A percentile compares a stretch with the other conserved stretches of the same genome.
Conservation (phyloP, 2,329 filamentous ascomycete genomes). For the Botryotinia narcissicola region DNA sequence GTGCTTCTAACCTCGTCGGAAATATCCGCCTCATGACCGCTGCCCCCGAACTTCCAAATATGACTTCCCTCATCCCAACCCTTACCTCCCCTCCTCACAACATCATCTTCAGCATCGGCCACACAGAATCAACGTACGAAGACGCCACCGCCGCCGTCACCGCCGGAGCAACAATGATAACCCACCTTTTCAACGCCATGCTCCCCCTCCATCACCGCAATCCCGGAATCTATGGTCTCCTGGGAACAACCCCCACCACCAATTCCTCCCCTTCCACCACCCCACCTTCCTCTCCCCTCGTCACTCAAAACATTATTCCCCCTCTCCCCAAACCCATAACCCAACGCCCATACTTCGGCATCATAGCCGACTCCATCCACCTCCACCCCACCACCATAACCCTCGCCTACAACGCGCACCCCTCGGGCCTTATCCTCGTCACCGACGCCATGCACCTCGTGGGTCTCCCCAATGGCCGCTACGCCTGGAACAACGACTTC, state of each 20-base stretch:
- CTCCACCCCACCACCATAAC: conserved; percentile 84
- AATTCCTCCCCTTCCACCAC: conserved; percentile 15
- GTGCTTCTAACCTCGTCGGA: conserved; percentile 60
- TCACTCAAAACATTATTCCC: conserved; percentile 36
- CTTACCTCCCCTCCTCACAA: conserved; percentile 53
- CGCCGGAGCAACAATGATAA: conserved; percentile 84
- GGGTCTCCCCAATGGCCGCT: conserved; percentile 78
- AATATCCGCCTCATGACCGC: conserved; percentile 78
- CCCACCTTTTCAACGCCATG: conserved; percentile 94
- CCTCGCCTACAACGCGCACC: conserved; percentile 84
- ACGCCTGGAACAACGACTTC: conserved; percentile 69
- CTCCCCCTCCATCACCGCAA: conserved; percentile 85
- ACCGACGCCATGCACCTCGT: conserved; percentile 90
- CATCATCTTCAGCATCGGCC: conserved; percentile 78
- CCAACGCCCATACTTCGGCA: conserved; percentile 73
- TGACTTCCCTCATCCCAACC: conserved; percentile 65
- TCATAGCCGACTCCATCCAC: conserved; percentile 89
- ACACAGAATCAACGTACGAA: conserved; percentile 85
- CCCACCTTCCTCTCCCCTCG: conserved; percentile 41
- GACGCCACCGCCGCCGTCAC: conserved; percentile 68
- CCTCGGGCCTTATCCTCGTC: conserved; percentile 80
- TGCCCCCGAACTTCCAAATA: conserved; percentile 75
- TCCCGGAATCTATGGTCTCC: conserved; percentile 82
- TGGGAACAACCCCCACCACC: conserved; percentile 60
- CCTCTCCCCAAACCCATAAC: not conserved